A percentile compares a stretch with the other conserved stretches of the same genome.
Evolutionary conservation across 2,329 filamentous ascomycete genomes (phyloP).

Genomic region (Metarhizium rileyi): DNA sequence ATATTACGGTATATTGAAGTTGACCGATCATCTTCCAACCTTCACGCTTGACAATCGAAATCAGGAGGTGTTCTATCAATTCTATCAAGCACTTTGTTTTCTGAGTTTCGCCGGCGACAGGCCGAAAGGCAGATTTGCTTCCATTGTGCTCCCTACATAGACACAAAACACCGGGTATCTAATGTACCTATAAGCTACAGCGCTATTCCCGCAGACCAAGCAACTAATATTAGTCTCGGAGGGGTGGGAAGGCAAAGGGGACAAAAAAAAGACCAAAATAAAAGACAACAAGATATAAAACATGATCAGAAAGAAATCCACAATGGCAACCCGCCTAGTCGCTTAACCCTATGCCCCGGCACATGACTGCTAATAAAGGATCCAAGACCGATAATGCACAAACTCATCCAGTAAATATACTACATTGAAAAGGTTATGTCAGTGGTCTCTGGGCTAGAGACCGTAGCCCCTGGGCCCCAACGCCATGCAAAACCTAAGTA

Average conservation of each 20-base stretch:
- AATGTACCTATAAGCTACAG: not conserved
- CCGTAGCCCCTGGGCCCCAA: not conserved
- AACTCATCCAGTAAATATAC: not conserved
- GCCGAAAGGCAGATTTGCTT: not conserved
- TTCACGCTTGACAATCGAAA: not conserved
- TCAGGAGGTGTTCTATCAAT: no score
- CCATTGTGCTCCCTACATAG: not conserved
- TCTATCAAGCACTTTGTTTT: no score
- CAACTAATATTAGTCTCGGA: not conserved
- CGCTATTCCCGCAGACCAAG: not conserved
- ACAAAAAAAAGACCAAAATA: no score
- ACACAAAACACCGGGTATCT: not conserved
- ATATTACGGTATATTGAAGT: no score
- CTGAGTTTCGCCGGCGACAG: no score
- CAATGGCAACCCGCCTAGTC: not conserved
- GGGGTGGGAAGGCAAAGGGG: no score
- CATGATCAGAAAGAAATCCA: not conserved
- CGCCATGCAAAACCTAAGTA: conserved; percentile 1
- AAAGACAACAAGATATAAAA: no score
- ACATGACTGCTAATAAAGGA: not conserved
- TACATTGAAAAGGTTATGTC: not conserved
- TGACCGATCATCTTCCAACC: no score
- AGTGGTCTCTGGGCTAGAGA: not conserved
- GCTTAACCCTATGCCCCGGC: not conserved
- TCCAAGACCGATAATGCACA: not conserved